Percentiles rank a stretch among this genome's conserved stretches.
phyloP scores from a whole-genome alignment of 345 rosid genomes.

The Odontarrhena argentea region DNA sequence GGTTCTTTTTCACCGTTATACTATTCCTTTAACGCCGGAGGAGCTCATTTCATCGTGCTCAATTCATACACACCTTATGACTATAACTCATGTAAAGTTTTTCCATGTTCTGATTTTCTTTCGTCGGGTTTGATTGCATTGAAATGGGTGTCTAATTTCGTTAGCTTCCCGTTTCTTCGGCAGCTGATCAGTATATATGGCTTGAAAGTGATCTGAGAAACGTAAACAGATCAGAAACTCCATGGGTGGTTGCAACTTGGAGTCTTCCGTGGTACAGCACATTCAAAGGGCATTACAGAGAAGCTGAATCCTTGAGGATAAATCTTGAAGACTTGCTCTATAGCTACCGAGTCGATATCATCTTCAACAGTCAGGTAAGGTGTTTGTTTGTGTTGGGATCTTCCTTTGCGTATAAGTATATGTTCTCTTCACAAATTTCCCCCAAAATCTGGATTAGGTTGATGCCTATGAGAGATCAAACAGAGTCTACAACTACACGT shows the following conservation, averaged over 20 bases:
- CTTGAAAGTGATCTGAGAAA: constrained; percentile 63
- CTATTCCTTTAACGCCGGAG: constrained; percentile 86
- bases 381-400: not conserved
- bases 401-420: constrained; percentile 1
- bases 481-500: constrained; percentile 72
- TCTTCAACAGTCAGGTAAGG: constrained; percentile 83
- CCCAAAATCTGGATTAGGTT: constrained; percentile 52
- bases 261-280: constrained; percentile 91
- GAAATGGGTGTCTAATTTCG: not conserved
- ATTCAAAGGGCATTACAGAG: constrained; percentile 74
- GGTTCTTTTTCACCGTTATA: constrained; percentile 63
- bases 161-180: not conserved
- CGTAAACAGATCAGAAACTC: constrained; percentile 68
- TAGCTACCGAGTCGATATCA: constrained; percentile 59
- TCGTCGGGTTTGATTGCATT: constrained; percentile 1
- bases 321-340: constrained; percentile 79
- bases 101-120: constrained; percentile 10
- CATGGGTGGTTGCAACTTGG: constrained; percentile 91
- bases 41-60: constrained; percentile 78
- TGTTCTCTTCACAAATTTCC: not conserved
- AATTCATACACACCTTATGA: constrained; percentile 56
- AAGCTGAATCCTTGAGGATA: constrained; percentile 86
- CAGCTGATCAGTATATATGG: constrained; percentile 87
- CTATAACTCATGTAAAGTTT: constrained; percentile 52
- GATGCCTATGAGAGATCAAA: constrained; percentile 95